Base-by-base conservation (phyloP, 768 basidiomycete species). In the Coprinellus micaceus region DNA sequence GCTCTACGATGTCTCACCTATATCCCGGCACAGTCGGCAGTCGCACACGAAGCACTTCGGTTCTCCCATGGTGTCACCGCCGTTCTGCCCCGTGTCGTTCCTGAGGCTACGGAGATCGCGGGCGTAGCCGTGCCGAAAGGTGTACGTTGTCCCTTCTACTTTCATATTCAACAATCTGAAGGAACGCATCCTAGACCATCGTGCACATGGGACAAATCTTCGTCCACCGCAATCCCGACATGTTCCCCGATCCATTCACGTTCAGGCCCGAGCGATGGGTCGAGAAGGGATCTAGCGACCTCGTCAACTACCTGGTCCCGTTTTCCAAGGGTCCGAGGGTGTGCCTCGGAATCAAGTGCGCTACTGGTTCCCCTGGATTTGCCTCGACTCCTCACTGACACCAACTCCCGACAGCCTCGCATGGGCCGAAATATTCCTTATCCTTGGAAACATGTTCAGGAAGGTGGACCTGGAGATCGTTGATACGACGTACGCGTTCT, bases 261-360 rank as follows among this genome's bases (percentile, higher is more conserved):
- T 80, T 81, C 58, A 53, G 61, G 15, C 77, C 78, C 0, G 76
- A 78, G 48, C 64, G 79, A 24, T 80, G 78, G 79, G 64, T 78
- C 1, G 62, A 66, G 15, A 59, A 66, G 5, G 60, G 71, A 30
- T 67, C 71, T 7, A 63, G 65, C 15, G 66, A 72, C 19, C 70
- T 79, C 28, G 76, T 78, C 17, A 68, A 68, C 21, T 73, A 74
- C 54, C 65, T 79, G 10, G 74, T 77, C 7, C 61, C 72, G 17
- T 78, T 80, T 58, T 75, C 74, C n/a, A 77, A 73, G 60, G 78
- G 77, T 0, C 75, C 77, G 7, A 62, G 78, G n/a, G 73, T 71
- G 46, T 79, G 78, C 54, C 56, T 78, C 4, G 77, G 76, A 11
- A 72, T 77, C 22, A 43, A 43, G 40, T 43, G 19, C 13, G 40